Conservation (phyloP, 202 grass and related monocot species). For the Carex arenaria region DNA sequence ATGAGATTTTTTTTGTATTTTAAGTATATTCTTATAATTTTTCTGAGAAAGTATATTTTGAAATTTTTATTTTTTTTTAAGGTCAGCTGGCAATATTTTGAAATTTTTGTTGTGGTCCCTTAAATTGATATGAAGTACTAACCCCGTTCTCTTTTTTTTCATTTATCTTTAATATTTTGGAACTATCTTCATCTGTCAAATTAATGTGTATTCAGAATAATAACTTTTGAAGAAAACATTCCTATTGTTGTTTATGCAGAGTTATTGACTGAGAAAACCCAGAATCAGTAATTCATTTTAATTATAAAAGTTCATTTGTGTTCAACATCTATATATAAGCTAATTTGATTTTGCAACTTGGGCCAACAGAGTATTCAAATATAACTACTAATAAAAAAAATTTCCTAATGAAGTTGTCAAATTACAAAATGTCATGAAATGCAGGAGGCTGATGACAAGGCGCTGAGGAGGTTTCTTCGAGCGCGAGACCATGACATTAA, state of each 20-base stretch:
- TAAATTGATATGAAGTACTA: too few relatives aligned
- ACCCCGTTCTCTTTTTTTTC: too few relatives aligned
- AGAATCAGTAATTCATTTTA: neutral
- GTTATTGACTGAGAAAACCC: neutral
- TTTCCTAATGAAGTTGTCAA: neutral
- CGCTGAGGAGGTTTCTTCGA: slow-evolving; percentile 52
- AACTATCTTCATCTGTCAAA: neutral
- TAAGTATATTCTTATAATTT: too few relatives aligned
- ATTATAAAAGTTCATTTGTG: neutral
- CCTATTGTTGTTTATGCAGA: neutral
- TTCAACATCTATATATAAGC: neutral
- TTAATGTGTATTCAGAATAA: neutral
- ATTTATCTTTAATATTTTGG: neutral
- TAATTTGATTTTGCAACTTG: neutral
- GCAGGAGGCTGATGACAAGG: slow-evolving; percentile 52
- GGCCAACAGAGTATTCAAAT: neutral
- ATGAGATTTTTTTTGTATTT: too few relatives aligned
- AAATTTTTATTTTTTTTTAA: too few relatives aligned
- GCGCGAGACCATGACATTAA: slow-evolving; percentile 49
- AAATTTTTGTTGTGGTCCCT: too few relatives aligned
- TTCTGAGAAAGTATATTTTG: too few relatives aligned
- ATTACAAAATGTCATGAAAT: neutral
- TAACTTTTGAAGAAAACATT: neutral
- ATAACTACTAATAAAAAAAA: neutral
- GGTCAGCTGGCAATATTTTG: too few relatives aligned